phyloP scores from a whole-genome alignment of 768 basidiomycete species.

The Rhizopogon salebrosus region DNA sequence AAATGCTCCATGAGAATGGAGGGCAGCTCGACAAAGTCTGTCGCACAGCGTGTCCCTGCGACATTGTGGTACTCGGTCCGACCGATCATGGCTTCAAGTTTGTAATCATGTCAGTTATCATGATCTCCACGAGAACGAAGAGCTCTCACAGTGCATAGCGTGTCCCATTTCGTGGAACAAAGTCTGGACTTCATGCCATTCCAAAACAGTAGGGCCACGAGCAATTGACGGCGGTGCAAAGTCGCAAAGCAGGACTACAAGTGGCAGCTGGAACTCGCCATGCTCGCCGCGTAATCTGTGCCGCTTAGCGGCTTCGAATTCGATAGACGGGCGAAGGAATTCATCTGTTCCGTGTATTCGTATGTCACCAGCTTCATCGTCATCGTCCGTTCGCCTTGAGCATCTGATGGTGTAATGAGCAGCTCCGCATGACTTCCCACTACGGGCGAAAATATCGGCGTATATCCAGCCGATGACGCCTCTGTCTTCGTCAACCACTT shows the following conservation, averaged over 20 bases:
- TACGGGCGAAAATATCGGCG: conserved; percentile 82
- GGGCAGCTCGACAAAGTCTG: conserved; percentile 96
- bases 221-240: conserved; percentile 61
- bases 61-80: conserved; percentile 97
- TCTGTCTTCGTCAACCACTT: conserved; percentile 85
- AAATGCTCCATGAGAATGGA: conserved; percentile 99
- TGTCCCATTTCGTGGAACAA: conserved; percentile 99
- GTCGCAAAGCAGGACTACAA: conserved; percentile 89
- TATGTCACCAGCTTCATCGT: conserved; percentile 71
- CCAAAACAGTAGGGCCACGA: conserved; percentile 67
- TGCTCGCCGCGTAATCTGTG: conserved; percentile 54
- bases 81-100: conserved; percentile 84
- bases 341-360: conserved; percentile 32
- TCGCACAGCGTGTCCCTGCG: conserved; percentile 94
- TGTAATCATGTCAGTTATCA: conserved; percentile 3
- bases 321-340: conserved; percentile 42
- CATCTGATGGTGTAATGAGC: conserved; percentile 98
- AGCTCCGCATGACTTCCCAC: conserved; percentile 84
- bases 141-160: conserved; percentile 93
- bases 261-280: conserved; percentile 80
- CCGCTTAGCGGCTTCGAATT: conserved; percentile 61
- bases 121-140: not conserved
- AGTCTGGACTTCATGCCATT: conserved; percentile 92
- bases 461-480: conserved; percentile 94
- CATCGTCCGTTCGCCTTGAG: conserved; percentile 87